Evolutionary conservation across 2,329 filamentous ascomycete genomes (phyloP).

Genomic region (Penicillium glabrum): DNA sequence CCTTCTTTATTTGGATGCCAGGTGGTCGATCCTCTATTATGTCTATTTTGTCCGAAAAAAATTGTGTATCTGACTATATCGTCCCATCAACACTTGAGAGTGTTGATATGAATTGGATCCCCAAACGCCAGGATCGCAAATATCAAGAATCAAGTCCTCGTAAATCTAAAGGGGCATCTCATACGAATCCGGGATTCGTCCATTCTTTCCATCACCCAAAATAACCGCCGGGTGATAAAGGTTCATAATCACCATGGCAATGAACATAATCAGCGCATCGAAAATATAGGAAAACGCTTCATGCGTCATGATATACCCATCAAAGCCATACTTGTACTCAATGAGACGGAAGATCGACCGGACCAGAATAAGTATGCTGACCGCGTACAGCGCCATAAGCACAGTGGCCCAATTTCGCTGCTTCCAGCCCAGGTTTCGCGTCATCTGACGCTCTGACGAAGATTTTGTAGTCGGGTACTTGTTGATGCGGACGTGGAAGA

Average conservation of each 20-base stretch:
- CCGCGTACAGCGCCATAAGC: constrained; percentile 17
- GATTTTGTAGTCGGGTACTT: constrained; percentile 12
- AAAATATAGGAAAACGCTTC: constrained; percentile 31
- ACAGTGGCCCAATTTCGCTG: constrained; percentile 21
- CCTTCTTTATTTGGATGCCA: not conserved
- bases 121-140: too few relatives aligned
- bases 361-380: constrained; percentile 25
- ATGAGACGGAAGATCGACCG: constrained; percentile 30
- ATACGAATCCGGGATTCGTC: not conserved
- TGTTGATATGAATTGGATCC: too few relatives aligned
- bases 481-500: constrained; percentile 52
- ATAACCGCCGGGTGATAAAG: constrained; percentile 21
- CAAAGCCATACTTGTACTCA: constrained; percentile 27
- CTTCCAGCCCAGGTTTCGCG: constrained; percentile 10
- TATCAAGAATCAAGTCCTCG: not conserved
- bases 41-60: too few relatives aligned
- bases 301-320: constrained; percentile 28
- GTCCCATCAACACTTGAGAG: too few relatives aligned
- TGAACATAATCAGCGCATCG: constrained; percentile 28
- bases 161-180: not conserved
- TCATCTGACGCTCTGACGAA: constrained; percentile 6
- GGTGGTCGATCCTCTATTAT: not conserved
- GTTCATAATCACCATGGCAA: constrained; percentile 25
- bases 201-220: constrained; percentile 16
- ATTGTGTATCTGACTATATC: too few relatives aligned